phyloP scores from a whole-genome alignment of 768 basidiomycete genomes.

The Dictyophora rubrovolvata region DNA sequence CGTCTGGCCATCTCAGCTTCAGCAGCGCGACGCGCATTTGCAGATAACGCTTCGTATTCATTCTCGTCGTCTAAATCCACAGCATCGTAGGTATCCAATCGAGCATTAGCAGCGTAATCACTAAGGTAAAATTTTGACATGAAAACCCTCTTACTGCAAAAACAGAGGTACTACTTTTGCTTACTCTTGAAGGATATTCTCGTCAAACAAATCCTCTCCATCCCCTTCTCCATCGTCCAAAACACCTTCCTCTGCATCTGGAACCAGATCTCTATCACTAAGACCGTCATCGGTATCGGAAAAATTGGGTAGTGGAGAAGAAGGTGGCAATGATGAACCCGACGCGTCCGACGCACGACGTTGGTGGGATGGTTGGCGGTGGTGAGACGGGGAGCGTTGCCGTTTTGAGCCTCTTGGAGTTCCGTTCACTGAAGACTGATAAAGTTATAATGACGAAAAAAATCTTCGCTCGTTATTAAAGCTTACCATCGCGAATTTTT shows the following conservation, averaged over 20 bases:
- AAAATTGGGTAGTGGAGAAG: constrained; percentile 74
- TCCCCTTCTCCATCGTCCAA: constrained; percentile 56
- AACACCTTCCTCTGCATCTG: constrained; percentile 43
- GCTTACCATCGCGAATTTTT: neutral
- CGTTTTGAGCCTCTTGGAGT: constrained; percentile 9
- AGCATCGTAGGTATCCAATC: constrained; percentile 81
- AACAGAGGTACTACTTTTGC: constrained; percentile 12
- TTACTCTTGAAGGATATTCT: constrained; percentile 61
- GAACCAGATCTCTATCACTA: constrained; percentile 58
- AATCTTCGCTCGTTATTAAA: neutral
- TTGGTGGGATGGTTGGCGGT: constrained; percentile 27
- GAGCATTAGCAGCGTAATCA: constrained; percentile 78
- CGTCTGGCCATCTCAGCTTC: constrained; percentile 83
- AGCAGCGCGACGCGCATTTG: constrained; percentile 63
- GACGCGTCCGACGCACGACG: constrained; percentile 45
- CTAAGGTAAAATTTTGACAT: constrained; percentile 27
- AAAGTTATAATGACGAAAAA: neutral
- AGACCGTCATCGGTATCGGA: constrained; percentile 75
- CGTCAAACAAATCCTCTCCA: constrained; percentile 88
- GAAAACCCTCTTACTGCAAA: constrained; percentile 4
- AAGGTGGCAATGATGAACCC: constrained; percentile 69
- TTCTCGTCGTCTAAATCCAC: constrained; percentile 74
- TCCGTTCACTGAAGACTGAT: constrained; percentile 8
- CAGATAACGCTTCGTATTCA: constrained; percentile 59
- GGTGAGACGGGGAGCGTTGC: constrained; percentile 10